phyloP scores from a whole-genome alignment of 2,329 filamentous ascomycete species.

The Fusarium proliferatum region DNA sequence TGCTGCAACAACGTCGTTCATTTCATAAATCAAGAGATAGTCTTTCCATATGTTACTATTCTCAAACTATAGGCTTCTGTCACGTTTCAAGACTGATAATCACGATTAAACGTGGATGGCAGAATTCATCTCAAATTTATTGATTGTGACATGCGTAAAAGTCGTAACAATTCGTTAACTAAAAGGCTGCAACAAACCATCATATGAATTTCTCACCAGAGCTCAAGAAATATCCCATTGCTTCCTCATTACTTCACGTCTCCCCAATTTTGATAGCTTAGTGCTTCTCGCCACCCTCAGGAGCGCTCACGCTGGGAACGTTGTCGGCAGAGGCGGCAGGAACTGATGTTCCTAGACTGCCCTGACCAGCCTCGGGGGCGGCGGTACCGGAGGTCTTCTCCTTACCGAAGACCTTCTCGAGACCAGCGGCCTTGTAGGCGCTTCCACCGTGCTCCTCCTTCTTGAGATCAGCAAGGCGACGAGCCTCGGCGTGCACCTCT shows the following conservation, averaged over 20 bases:
- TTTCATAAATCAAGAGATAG: too few relatives aligned
- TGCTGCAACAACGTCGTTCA: rapidly evolving
- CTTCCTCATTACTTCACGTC: conserved; percentile 1
- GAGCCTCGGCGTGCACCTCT: conserved; percentile 93
- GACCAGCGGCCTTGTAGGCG: conserved; percentile 68
- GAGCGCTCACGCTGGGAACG: conserved; percentile 39
- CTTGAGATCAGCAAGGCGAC: conserved; percentile 89
- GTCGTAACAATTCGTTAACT: conserved; percentile 41
- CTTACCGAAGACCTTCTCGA: conserved; percentile 68
- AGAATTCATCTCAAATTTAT: conserved; percentile 28
- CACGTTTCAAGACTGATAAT: rapidly evolving
- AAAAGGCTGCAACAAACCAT: conserved; percentile 14
- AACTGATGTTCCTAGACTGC: conserved; percentile 31
- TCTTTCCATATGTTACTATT: neutral
- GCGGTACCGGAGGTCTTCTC: conserved; percentile 51
- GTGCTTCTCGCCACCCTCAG: conserved; percentile 42
- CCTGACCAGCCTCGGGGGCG: conserved; percentile 30
- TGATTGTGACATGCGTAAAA: conserved; percentile 33
- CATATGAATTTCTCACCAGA: conserved; percentile 15
- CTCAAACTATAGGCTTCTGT: too few relatives aligned
- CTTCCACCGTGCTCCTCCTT: conserved; percentile 69
- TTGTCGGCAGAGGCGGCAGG: conserved; percentile 34
- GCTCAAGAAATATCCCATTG: neutral
- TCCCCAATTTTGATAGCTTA: conserved; percentile 6
- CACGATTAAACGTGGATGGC: neutral